Base-by-base conservation (phyloP, 768 basidiomycete species). In the Lactarius sp. region DNA sequence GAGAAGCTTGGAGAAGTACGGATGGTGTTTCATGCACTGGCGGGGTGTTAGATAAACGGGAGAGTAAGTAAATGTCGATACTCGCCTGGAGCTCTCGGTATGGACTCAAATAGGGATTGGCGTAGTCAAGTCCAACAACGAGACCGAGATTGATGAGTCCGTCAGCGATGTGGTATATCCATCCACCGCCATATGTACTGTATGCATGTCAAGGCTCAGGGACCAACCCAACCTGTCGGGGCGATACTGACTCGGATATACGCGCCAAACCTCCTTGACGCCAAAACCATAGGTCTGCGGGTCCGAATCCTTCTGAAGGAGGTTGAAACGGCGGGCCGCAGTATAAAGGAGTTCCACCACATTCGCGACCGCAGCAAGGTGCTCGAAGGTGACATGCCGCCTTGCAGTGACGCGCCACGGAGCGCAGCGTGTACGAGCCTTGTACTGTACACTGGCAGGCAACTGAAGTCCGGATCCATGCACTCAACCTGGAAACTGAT, bases 221-320 rank as follows among this genome's bases (percentile, higher is more conserved):
- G 97, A 97, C 91, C 90, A 98, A 6, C 97, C 97, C 70, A 99
- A 97, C 86, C 70, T 92, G 20, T 90, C 91, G 0, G 92, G 85
- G 34, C 81, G 74, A 72, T 94, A 82, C 68, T 79, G 71, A 55
- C 70, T 80, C 60, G 81, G 68, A 72, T 85, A 84, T 13, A 98
- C 87, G 42, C 90, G 84, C 97, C 97, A 98, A 2, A 98, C 94
- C 74, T 99, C 96, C 79, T 99, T 98, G 56, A 98, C 77, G 3
- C 97, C 97, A 61, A 99, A 85, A 0, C 89, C 97, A 70, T 98
- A 98, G 3, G 96, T 98, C 77, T 98, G 97, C 2, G 89, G 88
- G 74, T 96, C 88, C 1, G 75, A 72, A 20, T 77, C 79, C 70
- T 75, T 83, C 66, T 94, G 77, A 10, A 98, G 27, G 27, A 27